Conservation (phyloP, 2,329 filamentous ascomycete genomes). For the Dothistroma septosporum region DNA sequence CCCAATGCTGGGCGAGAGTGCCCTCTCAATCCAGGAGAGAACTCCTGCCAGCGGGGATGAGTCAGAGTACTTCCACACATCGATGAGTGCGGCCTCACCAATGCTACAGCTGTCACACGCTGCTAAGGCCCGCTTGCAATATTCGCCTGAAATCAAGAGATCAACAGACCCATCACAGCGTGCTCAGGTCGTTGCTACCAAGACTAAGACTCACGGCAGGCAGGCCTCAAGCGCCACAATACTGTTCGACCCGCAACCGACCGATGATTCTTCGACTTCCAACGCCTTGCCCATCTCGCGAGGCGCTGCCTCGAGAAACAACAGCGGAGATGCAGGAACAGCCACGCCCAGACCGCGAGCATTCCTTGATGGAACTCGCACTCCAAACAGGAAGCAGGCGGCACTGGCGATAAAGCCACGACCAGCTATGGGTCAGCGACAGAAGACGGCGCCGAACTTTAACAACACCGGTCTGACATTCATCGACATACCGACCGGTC, state of each 20-base stretch:
- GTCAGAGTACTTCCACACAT: slow-evolving; percentile 44
- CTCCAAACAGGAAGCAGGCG: slow-evolving; percentile 13
- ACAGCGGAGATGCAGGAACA: slow-evolving; percentile 32
- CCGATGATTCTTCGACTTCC: slow-evolving; percentile 35
- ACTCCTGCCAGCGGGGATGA: slow-evolving; percentile 30
- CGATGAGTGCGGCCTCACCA: slow-evolving; percentile 28
- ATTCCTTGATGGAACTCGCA: slow-evolving; percentile 12
- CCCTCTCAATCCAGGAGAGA: slow-evolving; percentile 31
- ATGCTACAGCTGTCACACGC: slow-evolving; percentile 27
- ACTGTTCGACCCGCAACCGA: slow-evolving; percentile 65
- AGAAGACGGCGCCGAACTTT: slow-evolving; percentile 27
- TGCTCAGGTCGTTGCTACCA: slow-evolving; percentile 23
- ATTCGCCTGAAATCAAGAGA: slow-evolving; percentile 23
- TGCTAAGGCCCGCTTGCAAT: slow-evolving; percentile 23
- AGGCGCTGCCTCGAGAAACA: slow-evolving; percentile 26
- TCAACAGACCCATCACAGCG: slow-evolving; percentile 33
- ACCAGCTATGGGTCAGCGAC: slow-evolving; percentile 51
- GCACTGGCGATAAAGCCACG: slow-evolving; percentile 46
- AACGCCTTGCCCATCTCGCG: slow-evolving; percentile 26
- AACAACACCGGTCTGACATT: slow-evolving; percentile 22
- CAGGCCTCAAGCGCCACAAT: slow-evolving; percentile 80
- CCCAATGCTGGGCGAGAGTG: slow-evolving; percentile 32
- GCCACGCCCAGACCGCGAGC: slow-evolving; percentile 22
- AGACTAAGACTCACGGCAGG: slow-evolving; percentile 55
- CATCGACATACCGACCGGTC: slow-evolving; percentile 23